Base-by-base conservation (phyloP, 2,329 filamentous ascomycete species). In the Pseudogymnoascus sp. region DNA sequence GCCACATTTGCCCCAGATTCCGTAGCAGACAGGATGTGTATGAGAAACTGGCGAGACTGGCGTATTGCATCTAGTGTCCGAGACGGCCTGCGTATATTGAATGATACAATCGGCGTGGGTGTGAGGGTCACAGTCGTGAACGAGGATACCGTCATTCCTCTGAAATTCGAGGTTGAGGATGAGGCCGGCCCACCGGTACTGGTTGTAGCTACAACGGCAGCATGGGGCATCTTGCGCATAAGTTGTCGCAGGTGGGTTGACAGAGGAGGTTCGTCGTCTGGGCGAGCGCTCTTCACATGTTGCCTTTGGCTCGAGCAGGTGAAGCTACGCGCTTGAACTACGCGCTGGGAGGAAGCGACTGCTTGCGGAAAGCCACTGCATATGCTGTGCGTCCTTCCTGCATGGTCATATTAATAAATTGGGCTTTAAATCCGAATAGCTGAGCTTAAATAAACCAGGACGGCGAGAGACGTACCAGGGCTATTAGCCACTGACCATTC, bases 61-160 rank as follows among this genome's bases (percentile, higher is more conserved):
- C 61, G 64, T 2, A 74, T 50, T 3, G 71, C 69, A 26, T 64
- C 62, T 0, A 72, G 63, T 3, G 72, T 74, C 7, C 64, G 62
- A 0, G 71, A 73, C 7, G 72, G 72, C n/a, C 60, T 63, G 19
- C 67, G 65, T 53, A 74, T 71, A 36, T 74, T 74, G 64, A 74
- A 74, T 15, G 71, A 70, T n/a, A 74, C 63, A 9, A 72, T 69
- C 5, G 73, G 72, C 7, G 64, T 38, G 4, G 71, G 71, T n/a
- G 65, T 65, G 8, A 74, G 65, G 1, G 71, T 68, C 2, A 73
- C 62, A 7, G 71, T 71, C 1, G 68, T 72, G 61, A 74, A 72
- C 4, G 73, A 74, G 4, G 73, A 74, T n/a, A 74, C 44, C 8
- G 72, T 71, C 68, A 74, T 73, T 6, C 69, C 71, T 28, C 68